phyloP scores from a whole-genome alignment of 208 protist genomes.

The Acanthamoeba royreba region DNA sequence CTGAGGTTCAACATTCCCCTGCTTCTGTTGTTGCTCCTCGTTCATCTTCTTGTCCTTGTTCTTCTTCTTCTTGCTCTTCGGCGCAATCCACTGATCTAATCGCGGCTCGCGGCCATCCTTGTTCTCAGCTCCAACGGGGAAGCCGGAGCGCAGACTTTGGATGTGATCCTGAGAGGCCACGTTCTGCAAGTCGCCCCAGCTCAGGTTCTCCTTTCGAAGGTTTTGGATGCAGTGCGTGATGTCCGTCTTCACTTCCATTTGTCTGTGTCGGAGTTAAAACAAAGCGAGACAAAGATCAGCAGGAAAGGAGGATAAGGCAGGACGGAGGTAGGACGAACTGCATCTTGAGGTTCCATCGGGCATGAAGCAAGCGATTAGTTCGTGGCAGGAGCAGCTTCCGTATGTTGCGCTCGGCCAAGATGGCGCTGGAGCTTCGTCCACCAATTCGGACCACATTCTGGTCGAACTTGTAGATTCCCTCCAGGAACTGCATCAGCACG shows the following conservation, averaged over 20 bases:
- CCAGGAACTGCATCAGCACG: not conserved
- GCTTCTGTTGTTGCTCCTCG: too few species aligned
- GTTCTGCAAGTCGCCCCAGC: too few species aligned
- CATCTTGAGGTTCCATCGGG: not conserved
- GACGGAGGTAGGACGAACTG: not conserved
- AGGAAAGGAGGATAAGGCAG: too few species aligned
- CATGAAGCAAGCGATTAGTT: not conserved
- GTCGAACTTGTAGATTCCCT: slow-evolving; percentile 48
- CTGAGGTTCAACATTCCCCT: too few species aligned
- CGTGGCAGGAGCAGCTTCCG: not conserved
- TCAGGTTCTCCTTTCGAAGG: not conserved
- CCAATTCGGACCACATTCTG: slow-evolving; percentile 62
- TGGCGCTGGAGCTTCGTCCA: slow-evolving; percentile 38
- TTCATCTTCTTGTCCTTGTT: not conserved
- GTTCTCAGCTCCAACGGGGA: too few species aligned
- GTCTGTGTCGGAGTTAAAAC: not conserved
- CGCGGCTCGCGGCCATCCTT: not conserved
- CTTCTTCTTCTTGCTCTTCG: not conserved
- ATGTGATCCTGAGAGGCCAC: too few species aligned
- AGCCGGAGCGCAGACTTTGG: too few species aligned
- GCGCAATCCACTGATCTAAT: not conserved
- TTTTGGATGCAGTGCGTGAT: too few species aligned
- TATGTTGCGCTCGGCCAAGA: slow-evolving; percentile 53
- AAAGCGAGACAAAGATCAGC: not conserved
- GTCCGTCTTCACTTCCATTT: not conserved